Percentiles rank a stretch among this genome's conserved stretches.
These are phyloP conservation scores for Fusarium piperis DNA, from an alignment of 2,329 filamentous ascomycete genomes.

Conservation along the genomic window DNA sequence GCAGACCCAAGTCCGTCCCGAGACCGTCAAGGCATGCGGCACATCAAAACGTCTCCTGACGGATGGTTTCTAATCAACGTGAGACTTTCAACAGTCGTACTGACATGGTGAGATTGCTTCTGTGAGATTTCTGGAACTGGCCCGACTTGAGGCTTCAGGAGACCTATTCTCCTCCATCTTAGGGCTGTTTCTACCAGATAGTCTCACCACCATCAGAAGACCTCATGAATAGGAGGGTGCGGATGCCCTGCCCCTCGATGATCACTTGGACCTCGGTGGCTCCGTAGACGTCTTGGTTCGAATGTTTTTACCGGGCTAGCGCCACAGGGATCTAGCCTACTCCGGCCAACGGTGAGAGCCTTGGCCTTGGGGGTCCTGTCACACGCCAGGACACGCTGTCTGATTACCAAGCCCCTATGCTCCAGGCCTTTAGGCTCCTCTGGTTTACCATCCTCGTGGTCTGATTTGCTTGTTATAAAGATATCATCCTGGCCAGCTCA, in stretches of 20 bases:
- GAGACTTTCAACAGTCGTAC: background rate
- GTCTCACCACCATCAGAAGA: conserved; percentile 9
- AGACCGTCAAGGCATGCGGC: background rate
- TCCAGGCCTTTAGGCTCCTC: background rate
- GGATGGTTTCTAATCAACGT: background rate
- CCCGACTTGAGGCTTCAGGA: background rate
- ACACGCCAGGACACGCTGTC: background rate
- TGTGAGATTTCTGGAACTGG: background rate
- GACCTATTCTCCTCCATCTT: background rate
- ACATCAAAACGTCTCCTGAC: conserved; percentile 5
- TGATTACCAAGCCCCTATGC: conserved; percentile 7
- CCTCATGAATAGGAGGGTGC: background rate
- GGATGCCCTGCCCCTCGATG: background rate
- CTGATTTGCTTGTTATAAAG: conserved; percentile 8
- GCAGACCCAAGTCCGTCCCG: background rate
- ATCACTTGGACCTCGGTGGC: background rate
- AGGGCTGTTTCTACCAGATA: background rate
- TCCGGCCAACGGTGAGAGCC: background rate
- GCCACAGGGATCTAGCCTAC: background rate
- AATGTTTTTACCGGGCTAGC: background rate
- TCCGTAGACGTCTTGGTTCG: background rate
- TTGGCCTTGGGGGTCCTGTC: background rate
- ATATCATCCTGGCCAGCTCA: background rate
- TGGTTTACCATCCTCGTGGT: background rate
- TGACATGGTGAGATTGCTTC: background rate